Conservation (phyloP, 345 rosid genomes). For the Acer campestre region DNA sequence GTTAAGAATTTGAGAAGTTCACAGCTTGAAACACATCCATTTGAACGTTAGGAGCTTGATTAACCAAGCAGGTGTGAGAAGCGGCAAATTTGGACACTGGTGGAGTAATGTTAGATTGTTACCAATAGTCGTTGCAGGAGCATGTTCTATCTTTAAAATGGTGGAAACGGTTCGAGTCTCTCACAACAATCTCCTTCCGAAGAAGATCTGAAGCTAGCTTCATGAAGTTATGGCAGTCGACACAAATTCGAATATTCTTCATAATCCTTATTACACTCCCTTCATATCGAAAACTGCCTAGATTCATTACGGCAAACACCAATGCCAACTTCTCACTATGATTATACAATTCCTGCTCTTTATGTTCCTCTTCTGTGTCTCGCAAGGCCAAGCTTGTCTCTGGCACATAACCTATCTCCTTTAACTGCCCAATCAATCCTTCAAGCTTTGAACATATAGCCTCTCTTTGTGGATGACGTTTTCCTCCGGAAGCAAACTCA, state of each 20-base stretch:
- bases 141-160: slow-evolving; percentile 61
- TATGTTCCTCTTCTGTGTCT: slow-evolving; percentile 76
- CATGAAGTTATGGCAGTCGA: slow-evolving; percentile 94
- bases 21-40: neutral
- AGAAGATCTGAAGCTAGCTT: slow-evolving; percentile 68
- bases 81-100: neutral
- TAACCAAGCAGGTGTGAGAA: too few species aligned
- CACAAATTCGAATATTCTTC: slow-evolving; percentile 83
- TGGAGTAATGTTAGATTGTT: slow-evolving; percentile 8
- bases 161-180: slow-evolving; percentile 89
- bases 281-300: slow-evolving; percentile 25
- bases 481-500: slow-evolving; percentile 81
- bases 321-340: slow-evolving; percentile 92
- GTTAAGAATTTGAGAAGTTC: neutral
- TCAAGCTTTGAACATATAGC: slow-evolving; percentile 50
- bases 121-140: slow-evolving; percentile 91
- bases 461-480: slow-evolving; percentile 57
- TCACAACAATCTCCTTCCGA: slow-evolving; percentile 65
- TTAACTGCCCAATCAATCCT: slow-evolving; percentile 55
- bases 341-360: slow-evolving; percentile 64
- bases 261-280: slow-evolving; percentile 50
- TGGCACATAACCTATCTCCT: slow-evolving; percentile 73
- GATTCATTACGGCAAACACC: slow-evolving; percentile 59
- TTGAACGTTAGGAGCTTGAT: neutral
- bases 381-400: slow-evolving; percentile 68